These are phyloP conservation scores for Coprinopsis strossmayeri DNA, from an alignment of 768 basidiomycete species.

Conservation along the genomic window DNA sequence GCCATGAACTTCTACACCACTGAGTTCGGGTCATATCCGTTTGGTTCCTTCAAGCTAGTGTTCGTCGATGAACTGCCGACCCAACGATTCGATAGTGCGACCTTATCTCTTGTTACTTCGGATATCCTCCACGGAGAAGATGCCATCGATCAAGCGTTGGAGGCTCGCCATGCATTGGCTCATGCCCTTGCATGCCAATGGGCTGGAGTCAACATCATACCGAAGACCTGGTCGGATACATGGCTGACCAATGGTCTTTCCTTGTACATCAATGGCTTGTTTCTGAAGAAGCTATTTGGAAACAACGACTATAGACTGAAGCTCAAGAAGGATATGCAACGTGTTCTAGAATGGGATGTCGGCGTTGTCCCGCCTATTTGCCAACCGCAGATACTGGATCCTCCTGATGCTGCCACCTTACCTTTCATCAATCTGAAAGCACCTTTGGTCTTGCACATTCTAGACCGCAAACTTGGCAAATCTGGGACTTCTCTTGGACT, in stretches of 20 bases:
- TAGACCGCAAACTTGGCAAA: slow-evolving; percentile 90
- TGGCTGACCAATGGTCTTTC: slow-evolving; percentile 97
- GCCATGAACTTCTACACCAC: slow-evolving; percentile 91
- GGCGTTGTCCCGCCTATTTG: slow-evolving; percentile 91
- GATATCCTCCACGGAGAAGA: slow-evolving; percentile 85
- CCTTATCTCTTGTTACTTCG: slow-evolving; percentile 68
- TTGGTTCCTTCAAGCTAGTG: slow-evolving; percentile 88
- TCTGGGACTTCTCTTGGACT: slow-evolving; percentile 93
- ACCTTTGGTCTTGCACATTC: slow-evolving; percentile 92
- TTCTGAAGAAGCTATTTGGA: slow-evolving; percentile 80
- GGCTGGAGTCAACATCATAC: slow-evolving; percentile 94
- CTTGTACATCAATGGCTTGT: slow-evolving; percentile 84
- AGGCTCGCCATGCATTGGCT: slow-evolving; percentile 78
- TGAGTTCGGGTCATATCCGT: slow-evolving; percentile 95
- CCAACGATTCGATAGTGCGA: slow-evolving; percentile 80
- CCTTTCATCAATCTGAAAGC: slow-evolving; percentile 94
- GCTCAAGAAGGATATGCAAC: slow-evolving; percentile 93
- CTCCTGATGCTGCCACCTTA: slow-evolving; percentile 71
- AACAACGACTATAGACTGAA: slow-evolving; percentile 97
- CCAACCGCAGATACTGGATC: slow-evolving; percentile 78
- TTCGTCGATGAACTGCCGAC: slow-evolving; percentile 87
- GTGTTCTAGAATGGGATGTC: slow-evolving; percentile 81
- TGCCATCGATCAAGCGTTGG: slow-evolving; percentile 89
- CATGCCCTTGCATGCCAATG: slow-evolving; percentile 94
- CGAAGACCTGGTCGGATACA: slow-evolving; percentile 86